These are phyloP conservation scores for Fusarium luffae DNA, from an alignment of 2,329 filamentous ascomycete genomes.

Conservation along the genomic window DNA sequence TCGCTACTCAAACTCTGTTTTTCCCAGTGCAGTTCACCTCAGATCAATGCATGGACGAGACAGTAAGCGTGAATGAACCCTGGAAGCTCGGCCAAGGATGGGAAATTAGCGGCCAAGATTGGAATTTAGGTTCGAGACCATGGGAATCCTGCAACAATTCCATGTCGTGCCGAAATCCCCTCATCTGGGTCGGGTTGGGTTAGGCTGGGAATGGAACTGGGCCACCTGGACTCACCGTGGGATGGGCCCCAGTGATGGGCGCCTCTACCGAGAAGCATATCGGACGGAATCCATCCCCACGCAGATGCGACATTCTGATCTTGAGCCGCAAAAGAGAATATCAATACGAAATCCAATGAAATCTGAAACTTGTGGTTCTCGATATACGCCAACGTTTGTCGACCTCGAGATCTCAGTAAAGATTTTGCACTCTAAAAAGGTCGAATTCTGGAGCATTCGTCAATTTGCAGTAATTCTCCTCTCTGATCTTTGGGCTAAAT, in stretches of 20 bases:
- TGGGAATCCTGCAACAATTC: constrained; percentile 38
- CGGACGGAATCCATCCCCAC: constrained; percentile 27
- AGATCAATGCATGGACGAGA: background rate
- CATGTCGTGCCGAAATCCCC: constrained; percentile 24
- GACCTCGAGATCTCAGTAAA: constrained; percentile 19
- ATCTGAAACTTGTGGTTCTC: constrained; percentile 22
- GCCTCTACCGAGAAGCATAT: constrained; percentile 34
- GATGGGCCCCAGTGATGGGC: constrained; percentile 25
- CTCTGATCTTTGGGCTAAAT: constrained; percentile 6
- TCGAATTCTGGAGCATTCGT: background rate
- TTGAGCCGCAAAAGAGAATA: constrained; percentile 31
- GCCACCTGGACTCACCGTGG: background rate
- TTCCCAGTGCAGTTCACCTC: background rate
- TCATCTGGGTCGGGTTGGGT: background rate
- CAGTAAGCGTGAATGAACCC: background rate
- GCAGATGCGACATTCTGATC: constrained; percentile 14
- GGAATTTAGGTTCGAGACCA: constrained; percentile 23
- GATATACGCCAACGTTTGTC: constrained; percentile 25
- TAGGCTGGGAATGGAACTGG: background rate
- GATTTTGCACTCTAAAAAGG: background rate
- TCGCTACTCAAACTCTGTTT: constrained; percentile 4
- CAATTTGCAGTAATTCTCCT: constrained; percentile 7
- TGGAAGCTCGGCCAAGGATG: constrained; percentile 14
- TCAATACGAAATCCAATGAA: constrained; percentile 2
- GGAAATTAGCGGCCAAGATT: constrained; percentile 21